These are phyloP conservation scores for Annulohypoxylon truncatum DNA, from an alignment of 2,329 filamentous ascomycete genomes.

Conservation along the genomic window DNA sequence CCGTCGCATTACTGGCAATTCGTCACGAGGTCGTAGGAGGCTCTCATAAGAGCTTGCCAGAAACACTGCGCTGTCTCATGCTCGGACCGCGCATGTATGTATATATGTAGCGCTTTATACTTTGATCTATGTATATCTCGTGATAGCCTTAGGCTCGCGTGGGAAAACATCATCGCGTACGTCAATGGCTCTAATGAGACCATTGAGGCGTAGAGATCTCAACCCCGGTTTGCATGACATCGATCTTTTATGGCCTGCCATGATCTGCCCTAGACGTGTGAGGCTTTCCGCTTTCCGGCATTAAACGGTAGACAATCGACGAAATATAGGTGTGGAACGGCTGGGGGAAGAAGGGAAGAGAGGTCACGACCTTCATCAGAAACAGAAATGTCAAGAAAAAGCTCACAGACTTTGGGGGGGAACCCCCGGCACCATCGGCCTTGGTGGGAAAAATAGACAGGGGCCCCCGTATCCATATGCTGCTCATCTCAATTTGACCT, in stretches of 20 bases:
- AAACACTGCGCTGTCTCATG: slow-evolving; percentile 39
- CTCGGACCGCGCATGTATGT: slow-evolving; percentile 31
- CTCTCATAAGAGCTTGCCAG: slow-evolving; percentile 16
- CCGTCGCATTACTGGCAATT: slow-evolving; percentile 38
- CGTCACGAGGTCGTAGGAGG: slow-evolving; percentile 27
- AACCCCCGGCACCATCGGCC: slow-evolving; percentile 39
- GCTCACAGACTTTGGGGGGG: slow-evolving; percentile 42
- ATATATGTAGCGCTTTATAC: slow-evolving; percentile 35
- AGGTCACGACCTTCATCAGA: slow-evolving; percentile 20
- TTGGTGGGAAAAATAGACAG: slow-evolving; percentile 44
- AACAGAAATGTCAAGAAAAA: slow-evolving; percentile 29
- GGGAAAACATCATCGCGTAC: slow-evolving; percentile 30
- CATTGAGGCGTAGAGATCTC: slow-evolving; percentile 40
- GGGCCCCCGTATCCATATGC: slow-evolving; percentile 43
- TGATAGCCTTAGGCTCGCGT: slow-evolving; percentile 14
- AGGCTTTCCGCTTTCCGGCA: slow-evolving; percentile 47
- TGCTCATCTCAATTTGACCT: slow-evolving; percentile 50
- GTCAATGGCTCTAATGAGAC: slow-evolving; percentile 36
- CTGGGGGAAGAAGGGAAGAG: slow-evolving; percentile 26
- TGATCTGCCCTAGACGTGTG: slow-evolving; percentile 41
- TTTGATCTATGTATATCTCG: slow-evolving; percentile 6
- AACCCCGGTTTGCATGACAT: slow-evolving; percentile 46
- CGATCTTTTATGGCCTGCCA: slow-evolving; percentile 46
- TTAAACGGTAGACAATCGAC: slow-evolving; percentile 44
- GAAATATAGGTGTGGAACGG: slow-evolving; percentile 44